Base-by-base conservation (phyloP, 2,329 filamentous ascomycete genomes). In the Amauroascus niger region DNA sequence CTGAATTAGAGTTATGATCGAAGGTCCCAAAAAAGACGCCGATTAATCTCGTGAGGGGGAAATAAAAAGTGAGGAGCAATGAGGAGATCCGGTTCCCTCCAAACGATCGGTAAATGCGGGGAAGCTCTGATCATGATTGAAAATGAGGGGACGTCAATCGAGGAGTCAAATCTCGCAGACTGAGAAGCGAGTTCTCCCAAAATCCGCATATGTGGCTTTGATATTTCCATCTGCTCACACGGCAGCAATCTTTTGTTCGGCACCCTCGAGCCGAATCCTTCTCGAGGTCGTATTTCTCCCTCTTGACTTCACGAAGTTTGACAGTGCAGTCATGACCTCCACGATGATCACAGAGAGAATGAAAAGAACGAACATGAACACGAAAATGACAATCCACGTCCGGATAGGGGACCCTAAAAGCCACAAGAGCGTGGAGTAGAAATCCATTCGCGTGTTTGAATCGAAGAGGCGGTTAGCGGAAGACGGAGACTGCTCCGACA, bases 261-360 rank as follows among this genome's bases (percentile, higher is more conserved):
- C 40, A 20, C 49, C 49, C 13, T 52, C 49, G 7, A 52, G 41
- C 24, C 49, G 41, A 46, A 52, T 46, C 6, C 24, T 26, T 16
- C 16, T 35, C 20, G 49, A 44, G 26, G 18, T 1, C 44, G 1
- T 6, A 3, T 3, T 13, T 20, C 11, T 16, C 20, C 30, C n/a
- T 28, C 13, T 45, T 14, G 14, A 44, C 13, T 16, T 45, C 40
- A 49, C 51, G 33, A 41, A 18, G 2, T 35, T 45, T 30, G 41
- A 22, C 18, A 56, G 9, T 1, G 40, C 50, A 39, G 37, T 43
- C 20, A 30, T 43, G 8, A 49, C 32, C 22, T 58, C 55, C 11
- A 53, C 56, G 24, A 58, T 49, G n/a, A 59, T 39, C 13, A 55
- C 49, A 5, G 55, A 55, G 14, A 58, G 26, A 7, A 59, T 48